Evolutionary conservation across 2,329 filamentous ascomycete genomes (phyloP), one percentile per base, ranked within the genome.

Genomic region (Fusarium sp.): DNA sequence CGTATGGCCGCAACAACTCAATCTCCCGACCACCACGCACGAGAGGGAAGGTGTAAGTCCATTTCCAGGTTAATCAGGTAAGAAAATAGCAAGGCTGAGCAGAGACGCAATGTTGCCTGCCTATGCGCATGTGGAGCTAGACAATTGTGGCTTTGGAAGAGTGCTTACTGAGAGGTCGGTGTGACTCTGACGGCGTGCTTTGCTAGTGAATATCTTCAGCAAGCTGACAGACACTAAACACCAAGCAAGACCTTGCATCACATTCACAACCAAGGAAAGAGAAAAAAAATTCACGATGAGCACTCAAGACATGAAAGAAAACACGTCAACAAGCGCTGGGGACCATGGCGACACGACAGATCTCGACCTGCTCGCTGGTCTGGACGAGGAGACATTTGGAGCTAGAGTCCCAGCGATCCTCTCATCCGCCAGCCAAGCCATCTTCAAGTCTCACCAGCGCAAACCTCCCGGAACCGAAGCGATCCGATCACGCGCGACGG

Each of bases 401-500:
- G 60, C 65, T 8, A 11, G 20, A 27, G 60, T 65, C 8, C 60
- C 60, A 4, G 11, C 33, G 2, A 65, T 68, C 36, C 27, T 68
- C 29, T 58, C 38, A 8, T 25, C 60, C 13, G 40, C 33, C 9
- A 52, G 65, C n/a, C 29, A 58, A 27, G 33, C 22, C 16, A 58
- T 38, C 20, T 58, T 58, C 35, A 25, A 22, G 6, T 16, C 31
- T 40, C 40, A 35, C 5, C 16, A 50, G 5, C 9, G 22, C 22
- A 18, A 20, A 29, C 36, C 45, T 14, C n/a, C 36, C 10, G 60
- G 31, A 14, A 27, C 45, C 27, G 18, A 60, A 18, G 13, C 42
- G 8, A 10, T 63, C 22, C 57, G 33, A 31, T 62, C 63, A 18
- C 63, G 63, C 18, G 63, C 57, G 8, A 66, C 38, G 10, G 63